These are phyloP conservation scores for Pyropia yezoensis DNA, from an alignment of 23 red algal species.

Conservation along the genomic window DNA sequence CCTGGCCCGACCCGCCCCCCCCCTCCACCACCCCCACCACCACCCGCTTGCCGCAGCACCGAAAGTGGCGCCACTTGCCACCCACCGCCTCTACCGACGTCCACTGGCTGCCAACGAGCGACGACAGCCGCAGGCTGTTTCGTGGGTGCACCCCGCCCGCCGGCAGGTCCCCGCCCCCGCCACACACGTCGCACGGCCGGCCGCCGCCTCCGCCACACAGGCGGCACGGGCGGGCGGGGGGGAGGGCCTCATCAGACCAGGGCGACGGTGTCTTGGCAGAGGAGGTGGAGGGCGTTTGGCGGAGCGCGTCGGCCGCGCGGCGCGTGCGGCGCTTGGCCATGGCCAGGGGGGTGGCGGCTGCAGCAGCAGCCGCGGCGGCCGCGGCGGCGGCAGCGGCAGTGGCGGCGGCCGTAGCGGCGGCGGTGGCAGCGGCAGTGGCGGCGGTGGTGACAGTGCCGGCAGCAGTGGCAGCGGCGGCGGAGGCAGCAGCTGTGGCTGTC, in stretches of 20 bases:
- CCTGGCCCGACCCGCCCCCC: no score
- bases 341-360: background rate
- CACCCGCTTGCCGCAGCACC: conserved; percentile 41
- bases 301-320: background rate
- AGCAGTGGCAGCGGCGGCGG: background rate
- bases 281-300: background rate
- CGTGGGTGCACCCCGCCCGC: conserved; percentile 38
- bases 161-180: conserved; percentile 27
- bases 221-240: conserved; percentile 8
- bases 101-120: conserved; percentile 66
- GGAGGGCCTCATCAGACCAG: no score
- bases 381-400: background rate
- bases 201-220: conserved; percentile 49
- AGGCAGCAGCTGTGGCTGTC: background rate
- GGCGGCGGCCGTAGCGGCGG: background rate
- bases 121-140: conserved; percentile 45
- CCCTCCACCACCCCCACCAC: no score
- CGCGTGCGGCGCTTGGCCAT: background rate
- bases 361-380: background rate
- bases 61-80: conserved; percentile 72
- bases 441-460: background rate
- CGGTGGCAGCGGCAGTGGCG: background rate
- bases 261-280: no score
- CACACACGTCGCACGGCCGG: conserved; percentile 32
- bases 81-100: conserved; percentile 51